Base-by-base conservation (phyloP, 129 eudicot genomes). In the Smallanthus sonchifolius region DNA sequence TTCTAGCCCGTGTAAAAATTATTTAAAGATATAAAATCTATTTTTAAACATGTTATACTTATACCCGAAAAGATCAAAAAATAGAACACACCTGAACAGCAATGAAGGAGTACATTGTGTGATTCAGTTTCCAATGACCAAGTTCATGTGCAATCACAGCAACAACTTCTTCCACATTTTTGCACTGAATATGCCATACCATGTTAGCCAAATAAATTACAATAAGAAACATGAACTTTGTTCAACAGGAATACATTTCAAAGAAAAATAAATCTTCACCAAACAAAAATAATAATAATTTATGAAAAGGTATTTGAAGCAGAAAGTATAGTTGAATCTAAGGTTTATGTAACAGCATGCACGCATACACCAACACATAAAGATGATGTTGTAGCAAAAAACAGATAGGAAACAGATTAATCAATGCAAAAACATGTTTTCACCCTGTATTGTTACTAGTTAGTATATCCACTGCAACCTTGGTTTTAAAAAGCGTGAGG, bases 131-230 rank as follows among this genome's bases (percentile, higher is more conserved):
- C 99, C 99, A 95, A 79, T 95, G 99, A 69, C 97, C 99, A 75
- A 95, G 88, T 79, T 91, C 99, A 87, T 95, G 99, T 56, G 99
- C 97, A 80, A 95, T 91, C 67, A 95, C 97, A 80, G 99, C 99
- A 78, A 95, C 99, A 68, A 95, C 93, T 82, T 95, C 99, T 78
- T 94, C 97, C 55, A 86, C 96, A 72, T 91, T 82, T 79, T 95
- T 88, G 84, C 99, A 95, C 99, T 95, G 84, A 83, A 82, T 81
- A 16, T 43, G 65, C 6, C 43, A 74, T 39, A 52, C 28, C 59
- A 17, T 10, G 28, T 71, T 63, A 52, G 16, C 36, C 19, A 75
- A 17, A 34, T 35, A 56, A 7, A 78, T 30, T 67, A 65, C 19
- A 69, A 47, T n/a, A 28, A 54, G 72, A 38, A 34, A 51, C 60